phyloP scores from a whole-genome alignment of 2,329 filamentous ascomycete genomes.

The Sarocladium kiliense region DNA sequence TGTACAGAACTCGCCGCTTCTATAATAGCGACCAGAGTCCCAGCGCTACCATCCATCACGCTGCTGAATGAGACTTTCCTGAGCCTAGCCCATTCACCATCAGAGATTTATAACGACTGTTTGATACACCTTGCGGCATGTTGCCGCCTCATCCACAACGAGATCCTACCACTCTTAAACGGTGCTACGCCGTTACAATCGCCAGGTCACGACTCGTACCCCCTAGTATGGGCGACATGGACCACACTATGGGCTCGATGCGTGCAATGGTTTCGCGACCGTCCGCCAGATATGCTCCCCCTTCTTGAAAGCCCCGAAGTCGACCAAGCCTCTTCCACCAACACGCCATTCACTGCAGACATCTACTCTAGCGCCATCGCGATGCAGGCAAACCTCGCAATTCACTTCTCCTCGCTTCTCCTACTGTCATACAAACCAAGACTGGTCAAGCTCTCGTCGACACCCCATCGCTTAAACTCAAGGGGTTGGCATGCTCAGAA shows the following conservation, averaged over 20 bases:
- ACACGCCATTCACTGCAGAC: constrained; percentile 6
- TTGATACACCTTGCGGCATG: not conserved
- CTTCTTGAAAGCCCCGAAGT: constrained; percentile 12
- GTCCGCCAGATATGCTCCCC: constrained; percentile 12
- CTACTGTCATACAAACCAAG: constrained; percentile 17
- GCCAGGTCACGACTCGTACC: constrained; percentile 6
- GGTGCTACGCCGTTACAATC: not conserved
- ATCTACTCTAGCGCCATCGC: constrained; percentile 16
- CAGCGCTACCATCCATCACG: not conserved
- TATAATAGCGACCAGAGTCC: not conserved
- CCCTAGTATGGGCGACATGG: constrained; percentile 12
- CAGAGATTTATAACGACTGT: not conserved
- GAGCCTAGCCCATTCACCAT: not conserved
- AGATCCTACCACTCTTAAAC: not conserved
- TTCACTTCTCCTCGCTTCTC: constrained; percentile 17
- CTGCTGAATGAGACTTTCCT: not conserved
- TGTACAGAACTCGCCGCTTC: not conserved
- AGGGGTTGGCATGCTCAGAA: constrained; percentile 24
- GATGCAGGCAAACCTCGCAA: constrained; percentile 15
- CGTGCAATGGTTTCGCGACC: constrained; percentile 12
- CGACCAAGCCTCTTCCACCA: constrained; percentile 2
- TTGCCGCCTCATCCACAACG: not conserved
- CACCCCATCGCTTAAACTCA: constrained; percentile 12
- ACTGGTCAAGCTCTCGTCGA: constrained; percentile 12
- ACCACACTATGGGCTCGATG: constrained; percentile 12